phyloP scores from a whole-genome alignment of 495 filamentous ascomycete genomes.

The Cudoniella acicularis region DNA sequence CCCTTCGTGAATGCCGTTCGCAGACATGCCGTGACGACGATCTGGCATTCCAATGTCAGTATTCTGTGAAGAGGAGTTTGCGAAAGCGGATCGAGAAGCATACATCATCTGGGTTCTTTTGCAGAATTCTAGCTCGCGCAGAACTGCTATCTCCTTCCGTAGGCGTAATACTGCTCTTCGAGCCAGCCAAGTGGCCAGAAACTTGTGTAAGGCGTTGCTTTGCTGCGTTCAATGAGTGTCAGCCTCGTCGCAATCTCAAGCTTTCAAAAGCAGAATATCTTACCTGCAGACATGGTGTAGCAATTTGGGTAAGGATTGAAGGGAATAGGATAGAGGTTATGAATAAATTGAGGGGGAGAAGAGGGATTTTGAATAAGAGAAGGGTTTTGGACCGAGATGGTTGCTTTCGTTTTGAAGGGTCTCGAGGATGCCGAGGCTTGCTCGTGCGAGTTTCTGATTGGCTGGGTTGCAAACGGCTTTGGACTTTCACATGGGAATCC shows the following conservation, averaged over 20 bases:
- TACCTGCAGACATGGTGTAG: conserved; percentile 26
- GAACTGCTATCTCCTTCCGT: conserved; percentile 10
- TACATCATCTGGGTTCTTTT: conserved; percentile 31
- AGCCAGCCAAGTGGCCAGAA: conserved; percentile 24
- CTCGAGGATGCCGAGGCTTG: conserved; percentile 1
- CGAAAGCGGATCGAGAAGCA: background rate
- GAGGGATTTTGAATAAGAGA: background rate
- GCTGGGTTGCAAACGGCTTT: background rate
- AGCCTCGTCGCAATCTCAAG: conserved; percentile 3
- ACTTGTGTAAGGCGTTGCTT: conserved; percentile 25
- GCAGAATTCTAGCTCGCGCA: conserved; percentile 21
- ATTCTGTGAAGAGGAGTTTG: background rate
- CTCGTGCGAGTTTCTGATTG: background rate
- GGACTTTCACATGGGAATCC: background rate
- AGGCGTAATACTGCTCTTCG: conserved; percentile 10
- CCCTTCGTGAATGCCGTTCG: conserved; percentile 90
- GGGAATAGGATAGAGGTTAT: background rate
- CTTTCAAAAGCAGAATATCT: background rate
- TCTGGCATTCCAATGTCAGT: conserved; percentile 36
- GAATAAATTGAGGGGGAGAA: background rate
- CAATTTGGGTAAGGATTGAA: background rate
- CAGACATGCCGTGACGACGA: conserved; percentile 90
- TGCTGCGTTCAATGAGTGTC: conserved; percentile 14
- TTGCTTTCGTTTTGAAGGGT: background rate
- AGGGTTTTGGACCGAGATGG: conserved; percentile 4